Evolutionary conservation across 208 protist genomes (phyloP).

Genomic region (Trypanosoma boissoni): DNA sequence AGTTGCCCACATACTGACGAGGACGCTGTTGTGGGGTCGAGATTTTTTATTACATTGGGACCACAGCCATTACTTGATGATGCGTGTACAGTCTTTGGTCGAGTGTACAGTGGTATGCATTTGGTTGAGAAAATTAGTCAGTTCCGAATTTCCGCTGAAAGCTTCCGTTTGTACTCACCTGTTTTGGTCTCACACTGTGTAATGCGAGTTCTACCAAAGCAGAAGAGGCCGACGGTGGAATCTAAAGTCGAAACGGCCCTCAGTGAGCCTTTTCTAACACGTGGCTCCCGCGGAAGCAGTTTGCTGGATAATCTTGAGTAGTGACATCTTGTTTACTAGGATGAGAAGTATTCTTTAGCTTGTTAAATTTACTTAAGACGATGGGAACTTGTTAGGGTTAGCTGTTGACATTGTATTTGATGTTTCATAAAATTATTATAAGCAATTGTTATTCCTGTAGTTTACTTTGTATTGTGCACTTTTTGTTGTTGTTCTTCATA

Average conservation of each 20-base stretch:
- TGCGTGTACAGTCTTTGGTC: conserved; percentile 52
- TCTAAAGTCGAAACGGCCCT: conserved; percentile 33
- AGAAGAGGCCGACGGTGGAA: conserved; percentile 1
- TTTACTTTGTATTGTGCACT: background rate
- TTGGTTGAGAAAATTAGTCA: conserved; percentile 33
- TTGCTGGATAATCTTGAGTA: conserved; percentile 6
- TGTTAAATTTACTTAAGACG: background rate
- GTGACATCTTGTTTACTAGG: background rate
- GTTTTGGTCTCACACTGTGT: conserved; percentile 30
- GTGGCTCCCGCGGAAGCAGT: background rate
- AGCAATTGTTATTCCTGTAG: background rate
- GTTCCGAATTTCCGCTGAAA: conserved; percentile 30
- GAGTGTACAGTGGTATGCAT: conserved; percentile 47
- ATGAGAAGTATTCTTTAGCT: background rate
- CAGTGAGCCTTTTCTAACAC: background rate
- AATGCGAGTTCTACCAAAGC: conserved; percentile 15
- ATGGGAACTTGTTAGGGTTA: background rate
- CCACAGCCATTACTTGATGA: conserved; percentile 54
- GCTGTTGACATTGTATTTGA: background rate
- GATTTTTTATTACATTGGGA: conserved; percentile 49
- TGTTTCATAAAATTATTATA: conserved; percentile 6
- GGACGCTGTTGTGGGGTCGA: conserved; percentile 20
- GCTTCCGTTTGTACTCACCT: conserved; percentile 37
- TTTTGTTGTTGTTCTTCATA: background rate
- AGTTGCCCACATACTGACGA: conserved; percentile 18